Conservation (phyloP, 2,329 filamentous ascomycete species). For the Cordyceps javanica region DNA sequence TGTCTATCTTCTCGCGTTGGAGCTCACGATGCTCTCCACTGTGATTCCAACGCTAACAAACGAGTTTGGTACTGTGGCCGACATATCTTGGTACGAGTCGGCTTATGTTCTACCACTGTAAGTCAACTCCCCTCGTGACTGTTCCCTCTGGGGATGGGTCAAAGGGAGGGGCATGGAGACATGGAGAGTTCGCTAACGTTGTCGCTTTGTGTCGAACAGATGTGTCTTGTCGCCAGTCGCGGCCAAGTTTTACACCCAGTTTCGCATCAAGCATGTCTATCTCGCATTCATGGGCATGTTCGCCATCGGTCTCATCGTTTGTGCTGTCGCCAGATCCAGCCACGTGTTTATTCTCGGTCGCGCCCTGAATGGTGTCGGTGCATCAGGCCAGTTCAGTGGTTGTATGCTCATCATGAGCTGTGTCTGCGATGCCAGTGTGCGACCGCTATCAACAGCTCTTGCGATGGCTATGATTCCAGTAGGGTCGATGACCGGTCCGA, state of each 20-base stretch:
- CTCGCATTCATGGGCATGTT: conserved; percentile 9
- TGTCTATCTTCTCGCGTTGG: conserved; percentile 12
- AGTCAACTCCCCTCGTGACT: too few species aligned
- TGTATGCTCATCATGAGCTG: conserved; percentile 4
- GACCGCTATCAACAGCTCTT: conserved; percentile 1
- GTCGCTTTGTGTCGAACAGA: too few species aligned
- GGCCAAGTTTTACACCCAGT: conserved; percentile 5
- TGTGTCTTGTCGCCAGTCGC: conserved; percentile 7
- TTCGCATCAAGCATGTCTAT: conserved; percentile 10
- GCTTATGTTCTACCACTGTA: conserved; percentile 12
- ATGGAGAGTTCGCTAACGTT: too few species aligned
- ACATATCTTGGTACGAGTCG: conserved; percentile 14
- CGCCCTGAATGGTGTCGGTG: conserved; percentile 4
- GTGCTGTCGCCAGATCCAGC: not conserved
- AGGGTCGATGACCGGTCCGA: conserved; percentile 10
- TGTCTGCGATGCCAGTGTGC: not conserved
- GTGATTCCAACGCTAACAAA: conserved; percentile 10
- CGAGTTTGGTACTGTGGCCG: conserved; percentile 7
- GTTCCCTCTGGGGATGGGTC: too few species aligned
- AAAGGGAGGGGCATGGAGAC: too few species aligned
- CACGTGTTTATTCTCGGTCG: conserved; percentile 9
- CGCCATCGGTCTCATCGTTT: conserved; percentile 4
- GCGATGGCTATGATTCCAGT: conserved; percentile 7
- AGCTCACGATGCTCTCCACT: conserved; percentile 14
- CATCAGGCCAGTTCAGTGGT: conserved; percentile 11